Evolutionary conservation across 2,329 filamentous ascomycete genomes (phyloP).

Genomic region (Tolypocladium guangdongense): DNA sequence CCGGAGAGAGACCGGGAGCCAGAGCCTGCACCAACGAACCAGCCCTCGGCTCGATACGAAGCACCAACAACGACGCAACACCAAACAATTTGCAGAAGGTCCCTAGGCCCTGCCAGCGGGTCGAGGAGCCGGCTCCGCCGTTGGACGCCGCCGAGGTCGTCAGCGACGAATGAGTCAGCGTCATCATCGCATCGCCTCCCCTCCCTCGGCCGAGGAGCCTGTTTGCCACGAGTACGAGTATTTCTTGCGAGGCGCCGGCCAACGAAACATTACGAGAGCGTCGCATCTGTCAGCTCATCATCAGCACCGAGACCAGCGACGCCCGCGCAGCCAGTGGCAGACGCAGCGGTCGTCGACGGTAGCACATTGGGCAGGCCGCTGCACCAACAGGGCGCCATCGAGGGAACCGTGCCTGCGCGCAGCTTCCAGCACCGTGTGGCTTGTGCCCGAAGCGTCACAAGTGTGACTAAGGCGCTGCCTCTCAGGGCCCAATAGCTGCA

Average conservation of each 20-base stretch:
- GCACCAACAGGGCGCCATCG: conserved; percentile 1
- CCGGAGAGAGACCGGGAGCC: not conserved
- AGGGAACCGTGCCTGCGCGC: conserved; percentile 2
- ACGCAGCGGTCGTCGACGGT: not conserved
- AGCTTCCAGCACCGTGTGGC: conserved; percentile 10
- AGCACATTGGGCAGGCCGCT: not conserved
- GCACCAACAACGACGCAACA: not conserved
- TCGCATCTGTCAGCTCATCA: not conserved
- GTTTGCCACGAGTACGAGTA: not conserved
- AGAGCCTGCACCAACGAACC: not conserved
- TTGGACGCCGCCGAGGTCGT: not conserved
- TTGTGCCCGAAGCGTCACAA: conserved; percentile 7
- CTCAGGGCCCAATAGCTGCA: not conserved
- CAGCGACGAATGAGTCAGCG: not conserved
- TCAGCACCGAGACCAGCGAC: not conserved
- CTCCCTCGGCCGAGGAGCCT: no score
- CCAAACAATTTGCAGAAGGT: not conserved
- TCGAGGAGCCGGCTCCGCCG: not conserved
- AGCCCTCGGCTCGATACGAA: not conserved
- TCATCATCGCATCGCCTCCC: not conserved
- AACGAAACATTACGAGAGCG: not conserved
- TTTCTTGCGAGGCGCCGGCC: not conserved
- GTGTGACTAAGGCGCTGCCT: not conserved
- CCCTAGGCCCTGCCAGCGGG: not conserved
- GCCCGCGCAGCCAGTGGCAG: not conserved